These are phyloP conservation scores for Leishmania major DNA, from an alignment of 208 protist species.

Conservation along the genomic window DNA sequence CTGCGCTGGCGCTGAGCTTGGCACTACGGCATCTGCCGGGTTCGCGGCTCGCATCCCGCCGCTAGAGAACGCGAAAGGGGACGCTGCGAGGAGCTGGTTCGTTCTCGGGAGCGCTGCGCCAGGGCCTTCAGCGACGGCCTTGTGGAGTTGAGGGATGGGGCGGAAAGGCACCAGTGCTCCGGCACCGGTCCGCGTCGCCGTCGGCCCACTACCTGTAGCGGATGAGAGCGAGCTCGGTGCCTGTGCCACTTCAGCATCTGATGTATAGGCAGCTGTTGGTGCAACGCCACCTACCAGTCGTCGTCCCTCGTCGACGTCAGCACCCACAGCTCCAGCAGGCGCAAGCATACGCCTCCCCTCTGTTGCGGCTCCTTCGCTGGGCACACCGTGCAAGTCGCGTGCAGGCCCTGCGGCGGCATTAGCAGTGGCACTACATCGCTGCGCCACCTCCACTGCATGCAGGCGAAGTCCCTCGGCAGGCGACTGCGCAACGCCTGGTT, in stretches of 20 bases:
- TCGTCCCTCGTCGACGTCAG: neutral
- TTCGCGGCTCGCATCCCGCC: neutral
- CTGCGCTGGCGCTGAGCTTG: neutral
- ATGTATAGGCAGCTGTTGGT: neutral
- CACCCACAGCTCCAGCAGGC: neutral
- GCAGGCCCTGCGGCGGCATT: neutral
- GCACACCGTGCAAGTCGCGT: neutral
- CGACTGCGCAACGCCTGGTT: neutral
- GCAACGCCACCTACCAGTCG: neutral
- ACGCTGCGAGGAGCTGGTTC: neutral
- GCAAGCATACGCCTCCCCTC: neutral
- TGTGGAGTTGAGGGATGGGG: neutral
- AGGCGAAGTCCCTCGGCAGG: neutral
- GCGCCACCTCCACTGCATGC: neutral
- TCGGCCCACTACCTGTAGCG: neutral
- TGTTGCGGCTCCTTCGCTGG: neutral
- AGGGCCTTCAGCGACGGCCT: neutral
- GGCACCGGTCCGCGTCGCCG: neutral
- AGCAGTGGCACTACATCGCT: neutral
- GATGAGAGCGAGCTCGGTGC: neutral
- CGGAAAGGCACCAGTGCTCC: neutral
- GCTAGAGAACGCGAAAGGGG: neutral
- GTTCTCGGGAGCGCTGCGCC: conserved; percentile 1
- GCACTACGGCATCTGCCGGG: neutral
- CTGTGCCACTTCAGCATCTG: neutral